Base-by-base conservation (phyloP, 345 rosid genomes). In the Melastoma malabathricum region DNA sequence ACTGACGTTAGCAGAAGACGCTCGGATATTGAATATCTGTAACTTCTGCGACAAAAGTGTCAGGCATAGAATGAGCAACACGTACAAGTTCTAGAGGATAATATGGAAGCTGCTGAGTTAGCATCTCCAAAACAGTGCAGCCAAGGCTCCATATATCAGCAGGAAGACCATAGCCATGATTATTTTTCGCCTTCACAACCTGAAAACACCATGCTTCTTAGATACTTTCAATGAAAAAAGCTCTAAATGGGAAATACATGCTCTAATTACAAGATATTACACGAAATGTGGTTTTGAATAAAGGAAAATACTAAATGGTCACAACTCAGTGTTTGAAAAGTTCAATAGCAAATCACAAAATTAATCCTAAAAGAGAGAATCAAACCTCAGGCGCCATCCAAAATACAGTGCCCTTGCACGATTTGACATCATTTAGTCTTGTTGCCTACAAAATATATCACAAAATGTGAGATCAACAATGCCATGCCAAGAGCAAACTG, bases 371-470 rank as follows among this genome's bases (percentile, higher is more conserved):
- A 48, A 44, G 47, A 10, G 15, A 27, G 66, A 70, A 43, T 25
- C 69, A 63, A 59, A 90, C 98, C 98, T 90, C 96, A 15, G 98
- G 98, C 46, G 98, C 98, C 98, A 83, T 90, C 98, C 98, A 90
- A 64, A 76, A 90, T 59, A 86, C 79, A 57, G 94, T 80, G 59
- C 96, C 96, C 64, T 65, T 80, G 83, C 78, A 75, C 48, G 96
- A 83, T 76, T 76, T 78, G 45, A 78, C 85, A 74, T 90, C 92
- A 55, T 82, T 86, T 7, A 83, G 19, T 68, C 56, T 81, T 46
- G 96, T 73, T 50, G 88, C 94, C 98, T 90, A 72, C 41, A 9
- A 34, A 34, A 7, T 34, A 34, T 2, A 34, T 34, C 41, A 34
- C 41, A 34, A 54, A 67, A 34, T 34, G 41, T 34, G 41, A 34